phyloP scores from a whole-genome alignment of 257 asterid genomes.

The Hygrophila difformis region DNA sequence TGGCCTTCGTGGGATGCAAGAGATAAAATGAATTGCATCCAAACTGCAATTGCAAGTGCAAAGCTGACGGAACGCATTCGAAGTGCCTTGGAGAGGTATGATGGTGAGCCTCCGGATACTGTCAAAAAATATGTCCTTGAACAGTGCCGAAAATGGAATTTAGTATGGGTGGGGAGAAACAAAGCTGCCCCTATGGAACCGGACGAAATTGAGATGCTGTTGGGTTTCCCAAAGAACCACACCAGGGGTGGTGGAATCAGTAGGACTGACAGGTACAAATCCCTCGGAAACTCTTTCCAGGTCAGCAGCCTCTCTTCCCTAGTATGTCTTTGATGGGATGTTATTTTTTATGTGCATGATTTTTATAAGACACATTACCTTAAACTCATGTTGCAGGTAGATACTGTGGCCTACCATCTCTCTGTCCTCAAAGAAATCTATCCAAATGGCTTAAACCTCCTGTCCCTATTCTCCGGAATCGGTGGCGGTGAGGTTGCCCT shows the following conservation, averaged over 20 bases:
- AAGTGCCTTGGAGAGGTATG: slow-evolving; percentile 31
- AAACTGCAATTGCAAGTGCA: slow-evolving; percentile 43
- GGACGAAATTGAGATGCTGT: slow-evolving; percentile 67
- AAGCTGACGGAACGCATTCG: slow-evolving; percentile 38
- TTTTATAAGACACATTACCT: not conserved
- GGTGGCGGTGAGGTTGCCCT: slow-evolving; percentile 97
- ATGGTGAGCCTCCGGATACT: slow-evolving; percentile 44
- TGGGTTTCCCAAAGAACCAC: slow-evolving; percentile 83
- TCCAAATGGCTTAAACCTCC: slow-evolving; percentile 57
- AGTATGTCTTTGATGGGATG: too few species aligned
- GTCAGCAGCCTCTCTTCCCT: slow-evolving; percentile 25
- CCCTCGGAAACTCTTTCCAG: slow-evolving; percentile 89
- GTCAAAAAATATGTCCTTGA: slow-evolving; percentile 42
- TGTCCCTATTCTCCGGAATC: slow-evolving; percentile 86
- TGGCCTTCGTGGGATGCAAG: slow-evolving; percentile 67
- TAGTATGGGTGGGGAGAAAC: slow-evolving; percentile 85
- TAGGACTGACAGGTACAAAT: slow-evolving; percentile 74
- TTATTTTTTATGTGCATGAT: not conserved
- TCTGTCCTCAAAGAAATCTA: slow-evolving; percentile 61
- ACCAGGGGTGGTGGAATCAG: slow-evolving; percentile 93
- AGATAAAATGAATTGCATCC: slow-evolving; percentile 47
- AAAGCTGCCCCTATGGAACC: slow-evolving; percentile 85
- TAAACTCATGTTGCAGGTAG: slow-evolving; percentile 35
- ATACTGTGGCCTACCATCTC: slow-evolving; percentile 83
- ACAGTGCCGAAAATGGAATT: slow-evolving; percentile 80